phyloP scores from a whole-genome alignment of 2,329 filamentous ascomycete genomes.

The Aspergillus aculeatinus region DNA sequence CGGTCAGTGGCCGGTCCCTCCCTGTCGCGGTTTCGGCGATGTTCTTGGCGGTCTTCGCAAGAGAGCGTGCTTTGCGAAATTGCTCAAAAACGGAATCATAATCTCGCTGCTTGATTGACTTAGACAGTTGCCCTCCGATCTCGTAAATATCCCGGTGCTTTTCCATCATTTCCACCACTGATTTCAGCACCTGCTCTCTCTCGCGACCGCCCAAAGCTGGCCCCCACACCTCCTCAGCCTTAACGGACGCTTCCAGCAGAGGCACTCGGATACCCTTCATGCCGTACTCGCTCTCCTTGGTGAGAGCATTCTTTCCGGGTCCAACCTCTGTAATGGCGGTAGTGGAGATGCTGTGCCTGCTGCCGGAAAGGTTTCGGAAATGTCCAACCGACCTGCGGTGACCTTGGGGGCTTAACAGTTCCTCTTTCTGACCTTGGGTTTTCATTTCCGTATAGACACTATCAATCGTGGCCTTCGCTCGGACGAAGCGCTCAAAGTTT shows the following conservation, averaged over 20 bases:
- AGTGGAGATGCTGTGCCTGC: conserved; percentile 42
- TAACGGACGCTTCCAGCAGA: conserved; percentile 83
- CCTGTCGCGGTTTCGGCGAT: conserved; percentile 61
- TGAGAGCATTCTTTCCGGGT: conserved; percentile 81
- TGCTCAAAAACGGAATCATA: conserved; percentile 85
- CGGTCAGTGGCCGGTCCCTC: conserved; percentile 59
- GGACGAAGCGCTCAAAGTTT: conserved; percentile 97
- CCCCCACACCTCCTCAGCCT: conserved; percentile 96
- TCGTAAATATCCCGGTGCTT: conserved; percentile 80
- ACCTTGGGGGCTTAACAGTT: conserved; percentile 39
- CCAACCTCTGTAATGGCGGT: conserved; percentile 47
- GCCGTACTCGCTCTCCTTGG: conserved; percentile 90
- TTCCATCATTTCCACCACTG: conserved; percentile 72
- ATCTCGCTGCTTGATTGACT: conserved; percentile 86
- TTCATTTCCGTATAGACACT: conserved; percentile 98
- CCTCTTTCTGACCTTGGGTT: conserved; percentile 61
- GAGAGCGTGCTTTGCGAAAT: conserved; percentile 77
- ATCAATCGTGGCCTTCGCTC: conserved; percentile 95
- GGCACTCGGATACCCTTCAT: conserved; percentile 84
- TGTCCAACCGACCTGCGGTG: conserved; percentile 65
- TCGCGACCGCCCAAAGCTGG: conserved; percentile 88
- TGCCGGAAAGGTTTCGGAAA: conserved; percentile 56
- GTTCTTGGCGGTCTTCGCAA: conserved; percentile 73
- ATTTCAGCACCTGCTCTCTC: conserved; percentile 82
- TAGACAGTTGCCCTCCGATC: conserved; percentile 71